phyloP scores from a whole-genome alignment of 2,329 filamentous ascomycete species.

The Colletotrichum trifolii region DNA sequence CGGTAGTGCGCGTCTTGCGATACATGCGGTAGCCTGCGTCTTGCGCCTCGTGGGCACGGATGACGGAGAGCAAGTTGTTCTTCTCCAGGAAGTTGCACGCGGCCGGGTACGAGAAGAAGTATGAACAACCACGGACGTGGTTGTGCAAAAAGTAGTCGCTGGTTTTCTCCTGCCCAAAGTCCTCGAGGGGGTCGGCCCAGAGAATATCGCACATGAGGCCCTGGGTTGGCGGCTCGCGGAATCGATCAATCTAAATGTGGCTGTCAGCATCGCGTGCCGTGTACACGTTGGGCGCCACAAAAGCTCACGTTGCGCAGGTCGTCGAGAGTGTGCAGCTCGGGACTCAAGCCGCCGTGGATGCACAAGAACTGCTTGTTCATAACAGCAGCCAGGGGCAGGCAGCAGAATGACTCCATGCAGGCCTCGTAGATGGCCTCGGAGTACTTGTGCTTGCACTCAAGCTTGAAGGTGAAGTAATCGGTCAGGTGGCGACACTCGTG shows the following conservation, averaged over 20 bases:
- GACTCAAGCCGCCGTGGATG: slow-evolving; percentile 96
- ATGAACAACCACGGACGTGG: slow-evolving; percentile 97
- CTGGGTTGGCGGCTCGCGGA: slow-evolving; percentile 96
- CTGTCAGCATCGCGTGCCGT: slow-evolving; percentile 7
- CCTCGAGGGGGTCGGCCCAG: slow-evolving; percentile 97
- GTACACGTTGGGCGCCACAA: not conserved
- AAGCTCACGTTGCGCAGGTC: slow-evolving; percentile 81
- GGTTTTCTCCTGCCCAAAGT: slow-evolving; percentile 98
- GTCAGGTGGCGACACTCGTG: slow-evolving; percentile 99
- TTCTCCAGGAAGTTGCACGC: slow-evolving; percentile 98
- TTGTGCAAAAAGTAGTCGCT: slow-evolving; percentile 98
- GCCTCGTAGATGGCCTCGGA: slow-evolving; percentile 96
- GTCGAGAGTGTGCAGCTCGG: slow-evolving; percentile 94
- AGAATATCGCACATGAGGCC: slow-evolving; percentile 99
- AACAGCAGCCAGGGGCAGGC: slow-evolving; percentile 89
- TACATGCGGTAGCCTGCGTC: slow-evolving; percentile 99
- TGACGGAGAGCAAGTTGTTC: slow-evolving; percentile 97
- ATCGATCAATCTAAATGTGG: slow-evolving; percentile 83
- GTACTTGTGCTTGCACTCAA: slow-evolving; percentile 99
- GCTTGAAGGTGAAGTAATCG: slow-evolving; percentile 99
- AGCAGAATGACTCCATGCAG: slow-evolving; percentile 98
- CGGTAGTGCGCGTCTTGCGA: slow-evolving; percentile 95
- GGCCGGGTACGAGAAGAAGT: slow-evolving; percentile 98
- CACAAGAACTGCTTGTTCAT: slow-evolving; percentile 99
- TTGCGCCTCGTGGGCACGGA: slow-evolving; percentile 97